Evolutionary conservation across 352 stramenopile species (phyloP).

Genomic region (Globisporangium radiosum): DNA sequence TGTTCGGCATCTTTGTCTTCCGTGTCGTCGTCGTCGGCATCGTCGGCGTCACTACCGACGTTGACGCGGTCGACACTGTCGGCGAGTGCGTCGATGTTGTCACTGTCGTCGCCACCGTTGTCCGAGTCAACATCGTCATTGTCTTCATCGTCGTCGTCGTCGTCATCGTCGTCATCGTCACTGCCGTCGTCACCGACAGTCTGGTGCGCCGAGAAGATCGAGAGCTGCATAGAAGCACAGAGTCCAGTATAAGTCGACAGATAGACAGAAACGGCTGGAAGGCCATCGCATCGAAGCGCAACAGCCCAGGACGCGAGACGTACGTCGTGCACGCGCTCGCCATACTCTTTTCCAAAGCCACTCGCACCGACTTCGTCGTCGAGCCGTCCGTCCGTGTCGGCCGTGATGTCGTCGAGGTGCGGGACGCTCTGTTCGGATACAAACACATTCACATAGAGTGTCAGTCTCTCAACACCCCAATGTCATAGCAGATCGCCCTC

Average conservation of each 20-base stretch:
- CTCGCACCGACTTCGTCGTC: slow-evolving; percentile 75
- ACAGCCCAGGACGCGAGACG: slow-evolving; percentile 6
- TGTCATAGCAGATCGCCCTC: slow-evolving; percentile 4
- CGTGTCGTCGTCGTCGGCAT: slow-evolving; percentile 22
- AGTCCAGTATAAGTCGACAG: too few species aligned
- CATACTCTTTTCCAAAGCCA: slow-evolving; percentile 74
- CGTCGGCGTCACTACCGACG: slow-evolving; percentile 20
- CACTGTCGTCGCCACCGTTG: slow-evolving; percentile 25
- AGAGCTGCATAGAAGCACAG: slow-evolving; percentile 32
- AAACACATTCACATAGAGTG: slow-evolving; percentile 6
- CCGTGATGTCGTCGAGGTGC: slow-evolving; percentile 61
- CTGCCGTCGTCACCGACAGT: slow-evolving; percentile 26
- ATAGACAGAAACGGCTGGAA: too few species aligned
- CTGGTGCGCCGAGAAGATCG: slow-evolving; percentile 78
- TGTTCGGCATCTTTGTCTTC: slow-evolving; percentile 15
- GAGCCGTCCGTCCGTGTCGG: slow-evolving; percentile 48
- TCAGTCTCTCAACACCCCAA: slow-evolving; percentile 3
- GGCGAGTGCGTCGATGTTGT: slow-evolving; percentile 27
- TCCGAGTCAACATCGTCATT: slow-evolving; percentile 27
- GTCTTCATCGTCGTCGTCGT: slow-evolving; percentile 24
- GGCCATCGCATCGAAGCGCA: too few species aligned
- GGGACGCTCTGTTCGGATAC: slow-evolving; percentile 29
- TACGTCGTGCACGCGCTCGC: slow-evolving; percentile 62
- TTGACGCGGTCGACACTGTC: slow-evolving; percentile 29
- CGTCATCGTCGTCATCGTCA: slow-evolving; percentile 35